phyloP scores from a whole-genome alignment of 805 yeast species.

The Wickerhamiella kurtzmanii region DNA sequence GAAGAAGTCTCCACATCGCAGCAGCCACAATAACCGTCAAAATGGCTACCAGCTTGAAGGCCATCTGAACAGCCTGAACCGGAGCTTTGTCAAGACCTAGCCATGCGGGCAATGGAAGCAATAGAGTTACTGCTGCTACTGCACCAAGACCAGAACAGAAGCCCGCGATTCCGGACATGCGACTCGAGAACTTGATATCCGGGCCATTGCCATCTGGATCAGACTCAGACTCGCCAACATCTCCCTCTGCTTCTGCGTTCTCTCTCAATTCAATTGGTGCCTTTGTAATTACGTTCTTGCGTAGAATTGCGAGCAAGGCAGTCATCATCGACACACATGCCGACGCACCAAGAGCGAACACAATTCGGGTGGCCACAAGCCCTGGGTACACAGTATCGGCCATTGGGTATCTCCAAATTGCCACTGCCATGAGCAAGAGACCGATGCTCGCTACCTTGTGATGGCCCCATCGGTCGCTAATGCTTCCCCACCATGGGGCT shows the following conservation, averaged over 20 bases:
- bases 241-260: not conserved
- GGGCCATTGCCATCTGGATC: not conserved
- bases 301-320: conserved; percentile 31
- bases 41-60: conserved; percentile 31
- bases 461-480: conserved; percentile 51
- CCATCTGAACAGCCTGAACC: conserved; percentile 32
- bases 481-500: conserved; percentile 51
- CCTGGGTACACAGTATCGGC: conserved; percentile 36
- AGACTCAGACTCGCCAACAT: not conserved
- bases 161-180: conserved; percentile 48
- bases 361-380: conserved; percentile 36
- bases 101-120: conserved; percentile 44
- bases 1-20: conserved; percentile 22
- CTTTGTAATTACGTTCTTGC: too few species aligned
- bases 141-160: conserved; percentile 55
- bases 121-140: conserved; percentile 41
- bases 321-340: conserved; percentile 45
- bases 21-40: conserved; percentile 20
- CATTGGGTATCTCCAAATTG: conserved; percentile 38
- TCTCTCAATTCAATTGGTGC: not conserved
- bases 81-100: conserved; percentile 31
- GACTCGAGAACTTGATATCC: conserved; percentile 31
- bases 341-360: conserved; percentile 51
- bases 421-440: conserved; percentile 34
- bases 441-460: conserved; percentile 39